These are phyloP conservation scores for Polysphondylium violaceum DNA, from an alignment of 78 protist species.

Conservation along the genomic window DNA sequence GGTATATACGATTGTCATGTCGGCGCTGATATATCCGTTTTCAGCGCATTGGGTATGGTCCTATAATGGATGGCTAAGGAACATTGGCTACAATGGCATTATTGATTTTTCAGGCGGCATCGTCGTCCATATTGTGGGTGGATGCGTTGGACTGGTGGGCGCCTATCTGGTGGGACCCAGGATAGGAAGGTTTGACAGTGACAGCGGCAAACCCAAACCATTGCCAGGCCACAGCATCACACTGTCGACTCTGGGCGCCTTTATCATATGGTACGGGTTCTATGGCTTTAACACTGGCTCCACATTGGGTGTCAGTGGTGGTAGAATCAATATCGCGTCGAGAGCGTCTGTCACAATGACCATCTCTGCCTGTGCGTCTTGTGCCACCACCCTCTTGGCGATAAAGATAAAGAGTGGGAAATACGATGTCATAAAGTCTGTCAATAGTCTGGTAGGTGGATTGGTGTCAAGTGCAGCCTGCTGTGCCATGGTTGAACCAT, in stretches of 20 bases:
- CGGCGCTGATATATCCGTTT: conserved; percentile 79
- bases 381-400: conserved; percentile 57
- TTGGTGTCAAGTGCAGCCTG: conserved; percentile 85
- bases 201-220: conserved; percentile 58
- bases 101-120: conserved; percentile 74
- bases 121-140: conserved; percentile 94
- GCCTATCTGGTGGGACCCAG: conserved; percentile 90
- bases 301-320: conserved; percentile 62
- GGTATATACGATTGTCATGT: conserved; percentile 57
- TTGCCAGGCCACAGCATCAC: conserved; percentile 75
- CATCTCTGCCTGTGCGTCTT: conserved; percentile 75
- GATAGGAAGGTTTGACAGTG: conserved; percentile 81
- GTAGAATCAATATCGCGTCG: conserved; percentile 51
- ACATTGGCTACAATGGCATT: conserved; percentile 39
- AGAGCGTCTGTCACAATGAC: conserved; percentile 80
- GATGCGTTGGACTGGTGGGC: conserved; percentile 85
- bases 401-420: conserved; percentile 20
- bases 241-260: conserved; percentile 84
- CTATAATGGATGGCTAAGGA: conserved; percentile 59
- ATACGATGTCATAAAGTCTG: conserved; percentile 19
- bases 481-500: conserved; percentile 80
- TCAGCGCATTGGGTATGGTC: conserved; percentile 86
- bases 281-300: conserved; percentile 92
- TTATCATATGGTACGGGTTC: conserved; percentile 93
- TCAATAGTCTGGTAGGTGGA: conserved; percentile 89